Base-by-base conservation (phyloP, 306 rosid genomes). In the Styphnolobium japonicum region DNA sequence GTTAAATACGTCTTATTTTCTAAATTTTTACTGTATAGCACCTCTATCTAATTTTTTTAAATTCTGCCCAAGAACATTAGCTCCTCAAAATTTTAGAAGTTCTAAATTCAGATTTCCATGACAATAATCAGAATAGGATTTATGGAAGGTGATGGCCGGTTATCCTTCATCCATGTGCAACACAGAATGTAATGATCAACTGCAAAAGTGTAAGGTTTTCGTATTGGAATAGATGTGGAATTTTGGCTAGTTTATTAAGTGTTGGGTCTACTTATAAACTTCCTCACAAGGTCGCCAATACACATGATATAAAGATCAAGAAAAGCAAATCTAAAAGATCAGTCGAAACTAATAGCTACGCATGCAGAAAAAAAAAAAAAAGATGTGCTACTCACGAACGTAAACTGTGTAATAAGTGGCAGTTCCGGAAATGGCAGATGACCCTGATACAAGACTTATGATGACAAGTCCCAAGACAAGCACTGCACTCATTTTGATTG, bases 371-470 rank as follows among this genome's bases (percentile, higher is more conserved):
- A n/a, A 15, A 2, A 4, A 10, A n/a, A 15, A 34, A 0, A 7
- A 18, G 7, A 0, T 52, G 64, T 60, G 78, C 1, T 81, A 81
- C 81, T 58, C 18, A 81, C 85, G 85, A 46, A 12, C 40, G 71
- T 81, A 81, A 48, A 23, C 42, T 0, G 42, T 69, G 40, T 82
- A 68, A 10, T 36, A 76, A 62, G 85, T 82, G 22, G 85, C 81
- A 18, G 85, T 82, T 69, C 85, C 85, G 10, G 85, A 9, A 39
- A 21, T 61, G 18, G 85, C 82, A 6, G 82, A 82, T 58, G 85
- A 12, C 10, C 49, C 31, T 0, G 73, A 76, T 58, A 82, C 40
- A 14, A 76, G 58, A 68, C 66, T 16, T 6, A 23, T 0, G 19
- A 71, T 11, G 34, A 51, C 71, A 34, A 70, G 21, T 25, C 42